Conservation (phyloP, 148 eudicot genomes). For the Amaranthus palmeri region DNA sequence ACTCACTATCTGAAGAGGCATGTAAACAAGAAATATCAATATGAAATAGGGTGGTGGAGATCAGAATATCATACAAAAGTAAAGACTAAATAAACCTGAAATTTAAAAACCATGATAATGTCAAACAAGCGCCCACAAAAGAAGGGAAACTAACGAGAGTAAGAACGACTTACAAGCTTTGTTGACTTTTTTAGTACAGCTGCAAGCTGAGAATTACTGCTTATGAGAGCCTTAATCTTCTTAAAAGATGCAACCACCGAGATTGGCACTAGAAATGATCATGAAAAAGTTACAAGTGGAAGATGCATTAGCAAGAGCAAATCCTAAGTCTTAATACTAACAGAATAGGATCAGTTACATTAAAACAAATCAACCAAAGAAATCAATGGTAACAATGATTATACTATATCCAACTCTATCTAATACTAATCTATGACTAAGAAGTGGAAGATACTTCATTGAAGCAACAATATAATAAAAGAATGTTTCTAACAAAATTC, state of each 20-base stretch:
- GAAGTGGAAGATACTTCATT: neutral
- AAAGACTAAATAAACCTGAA: neutral
- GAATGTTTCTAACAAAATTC: neutral
- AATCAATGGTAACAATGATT: no score
- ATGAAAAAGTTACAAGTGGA: slow-evolving; percentile 9
- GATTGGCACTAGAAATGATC: slow-evolving; percentile 58
- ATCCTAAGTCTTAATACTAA: no score
- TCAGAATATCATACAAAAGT: neutral
- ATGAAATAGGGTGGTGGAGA: slow-evolving; percentile 6
- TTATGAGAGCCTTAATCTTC: slow-evolving; percentile 80
- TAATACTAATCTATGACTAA: no score
- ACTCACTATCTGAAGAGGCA: slow-evolving; percentile 64
- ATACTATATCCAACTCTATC: no score
- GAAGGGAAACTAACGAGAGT: neutral
- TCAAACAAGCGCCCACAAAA: neutral
- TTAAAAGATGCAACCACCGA: slow-evolving; percentile 88
- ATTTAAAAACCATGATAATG: no score
- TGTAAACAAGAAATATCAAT: slow-evolving; percentile 8
- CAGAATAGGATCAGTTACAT: no score
- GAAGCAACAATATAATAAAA: neutral
- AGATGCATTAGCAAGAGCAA: no score
- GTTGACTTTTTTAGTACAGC: slow-evolving; percentile 62
- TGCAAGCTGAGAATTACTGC: slow-evolving; percentile 78
- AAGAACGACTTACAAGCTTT: slow-evolving; percentile 62
- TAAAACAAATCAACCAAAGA: no score